Conservation (phyloP, 2,329 filamentous ascomycete species). For the Fusarium incarnatum region DNA sequence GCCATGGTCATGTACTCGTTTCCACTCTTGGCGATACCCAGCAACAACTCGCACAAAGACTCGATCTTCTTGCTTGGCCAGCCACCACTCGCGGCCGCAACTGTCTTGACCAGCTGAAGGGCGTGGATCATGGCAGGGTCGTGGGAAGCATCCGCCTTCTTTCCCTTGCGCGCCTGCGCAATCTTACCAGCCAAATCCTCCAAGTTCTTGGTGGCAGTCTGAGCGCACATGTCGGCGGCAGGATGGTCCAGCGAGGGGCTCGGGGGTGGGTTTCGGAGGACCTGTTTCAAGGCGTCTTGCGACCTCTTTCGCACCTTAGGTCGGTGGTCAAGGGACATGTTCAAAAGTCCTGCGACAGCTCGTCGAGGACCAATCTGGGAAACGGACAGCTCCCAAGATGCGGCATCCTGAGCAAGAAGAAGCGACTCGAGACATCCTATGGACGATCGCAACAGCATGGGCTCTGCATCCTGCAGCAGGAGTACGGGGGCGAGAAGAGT, state of each 20-base stretch:
- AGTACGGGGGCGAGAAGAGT: constrained; percentile 86
- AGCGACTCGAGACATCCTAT: constrained; percentile 96
- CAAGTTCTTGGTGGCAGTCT: constrained; percentile 85
- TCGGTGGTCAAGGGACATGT: constrained; percentile 84
- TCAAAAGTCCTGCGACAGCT: constrained; percentile 86
- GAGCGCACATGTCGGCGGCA: constrained; percentile 94
- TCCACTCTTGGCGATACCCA: constrained; percentile 88
- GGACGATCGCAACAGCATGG: constrained; percentile 84
- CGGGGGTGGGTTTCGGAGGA: constrained; percentile 86
- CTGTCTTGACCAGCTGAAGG: constrained; percentile 89
- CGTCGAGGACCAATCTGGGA: constrained; percentile 86
- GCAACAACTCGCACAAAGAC: constrained; percentile 85
- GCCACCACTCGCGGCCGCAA: constrained; percentile 87
- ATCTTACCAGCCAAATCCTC: constrained; percentile 77
- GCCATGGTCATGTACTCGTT: constrained; percentile 98
- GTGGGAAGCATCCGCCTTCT: constrained; percentile 72
- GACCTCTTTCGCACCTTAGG: constrained; percentile 96
- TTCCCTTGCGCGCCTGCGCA: constrained; percentile 69
- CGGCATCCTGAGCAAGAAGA: constrained; percentile 85
- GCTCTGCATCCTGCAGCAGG: constrained; percentile 83
- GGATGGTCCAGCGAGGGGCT: constrained; percentile 95
- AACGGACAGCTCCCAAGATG: constrained; percentile 87
- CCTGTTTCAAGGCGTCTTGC: constrained; percentile 85
- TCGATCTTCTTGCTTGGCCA: constrained; percentile 99
- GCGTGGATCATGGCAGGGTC: constrained; percentile 92